A percentile compares a stretch with the other conserved stretches of the same genome.
Evolutionary conservation across 306 rosid species (phyloP).

Genomic region (Begonia peltatifolia): DNA sequence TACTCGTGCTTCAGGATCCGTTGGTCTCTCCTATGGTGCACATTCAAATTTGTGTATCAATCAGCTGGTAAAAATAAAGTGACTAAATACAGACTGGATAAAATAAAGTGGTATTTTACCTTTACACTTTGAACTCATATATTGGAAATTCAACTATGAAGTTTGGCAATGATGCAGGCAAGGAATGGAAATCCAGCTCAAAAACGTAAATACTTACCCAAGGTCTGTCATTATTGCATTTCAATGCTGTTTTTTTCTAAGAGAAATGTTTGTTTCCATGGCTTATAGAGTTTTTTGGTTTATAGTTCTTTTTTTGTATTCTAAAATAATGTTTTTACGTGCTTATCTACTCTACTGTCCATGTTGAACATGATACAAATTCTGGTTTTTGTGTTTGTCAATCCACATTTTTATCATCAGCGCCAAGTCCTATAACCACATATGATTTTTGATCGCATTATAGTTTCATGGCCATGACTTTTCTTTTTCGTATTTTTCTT

Average conservation of each 20-base stretch:
- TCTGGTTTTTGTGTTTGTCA: no score
- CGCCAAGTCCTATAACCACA: no score
- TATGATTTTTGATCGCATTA: no score
- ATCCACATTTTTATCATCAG: no score
- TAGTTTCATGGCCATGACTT: no score
- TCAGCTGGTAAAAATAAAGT: constrained; percentile 61
- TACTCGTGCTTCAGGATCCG: constrained; percentile 96
- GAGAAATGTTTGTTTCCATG: constrained; percentile 7
- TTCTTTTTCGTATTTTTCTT: not conserved
- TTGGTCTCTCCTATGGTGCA: constrained; percentile 89
- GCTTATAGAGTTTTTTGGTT: not conserved
- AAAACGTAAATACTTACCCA: constrained; percentile 72
- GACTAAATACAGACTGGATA: not conserved
- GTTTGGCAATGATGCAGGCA: constrained; percentile 35
- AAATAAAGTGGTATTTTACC: not conserved
- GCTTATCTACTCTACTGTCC: not conserved
- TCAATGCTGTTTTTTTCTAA: constrained; percentile 7
- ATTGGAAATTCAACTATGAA: constrained; percentile 2
- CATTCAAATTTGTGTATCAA: constrained; percentile 91
- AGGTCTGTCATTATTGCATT: constrained; percentile 33
- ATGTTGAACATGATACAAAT: no score
- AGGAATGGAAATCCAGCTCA: constrained; percentile 71
- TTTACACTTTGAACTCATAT: not conserved
- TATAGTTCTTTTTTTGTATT: not conserved
- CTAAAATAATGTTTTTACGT: not conserved